These are phyloP conservation scores for Plasmodium ovale DNA, from an alignment of 169 alveolate genomes.

Conservation along the genomic window DNA sequence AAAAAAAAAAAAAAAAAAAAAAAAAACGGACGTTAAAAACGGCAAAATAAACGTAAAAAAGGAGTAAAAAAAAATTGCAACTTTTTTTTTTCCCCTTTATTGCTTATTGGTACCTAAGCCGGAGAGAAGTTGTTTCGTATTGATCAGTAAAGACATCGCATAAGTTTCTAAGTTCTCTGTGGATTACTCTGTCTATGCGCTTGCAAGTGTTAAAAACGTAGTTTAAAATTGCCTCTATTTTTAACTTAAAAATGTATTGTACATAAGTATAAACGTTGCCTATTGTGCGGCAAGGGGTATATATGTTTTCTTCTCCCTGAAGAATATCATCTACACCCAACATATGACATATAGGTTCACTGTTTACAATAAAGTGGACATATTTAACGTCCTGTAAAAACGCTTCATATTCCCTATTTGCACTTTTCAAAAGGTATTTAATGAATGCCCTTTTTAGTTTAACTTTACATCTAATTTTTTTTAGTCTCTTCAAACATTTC, in stretches of 20 bases:
- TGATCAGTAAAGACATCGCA: not conserved
- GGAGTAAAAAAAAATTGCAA: no score
- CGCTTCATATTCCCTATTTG: constrained; percentile 1
- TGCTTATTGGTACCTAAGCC: no score
- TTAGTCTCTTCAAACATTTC: not conserved
- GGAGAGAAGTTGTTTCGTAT: no score
- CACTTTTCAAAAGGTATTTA: not conserved
- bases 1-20: no score
- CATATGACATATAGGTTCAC: not conserved
- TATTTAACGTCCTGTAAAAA: not conserved
- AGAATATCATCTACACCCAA: not conserved
- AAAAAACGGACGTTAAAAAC: no score
- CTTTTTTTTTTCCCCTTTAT: no score
- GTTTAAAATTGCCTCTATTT: constrained; percentile 21
- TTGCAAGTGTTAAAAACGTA: constrained; percentile 8
- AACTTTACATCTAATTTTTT: constrained; percentile 2
- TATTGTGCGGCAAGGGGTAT: not conserved
- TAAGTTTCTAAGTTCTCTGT: not conserved
- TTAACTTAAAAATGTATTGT: not conserved
- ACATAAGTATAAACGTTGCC: not conserved
- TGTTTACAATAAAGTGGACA: not conserved
- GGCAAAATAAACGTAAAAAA: no score
- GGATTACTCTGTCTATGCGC: not conserved
- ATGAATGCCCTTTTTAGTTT: constrained; percentile 8
- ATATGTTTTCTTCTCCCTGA: not conserved